Conservation (phyloP, 148 eudicot genomes). For the Persicaria tinctoria region DNA sequence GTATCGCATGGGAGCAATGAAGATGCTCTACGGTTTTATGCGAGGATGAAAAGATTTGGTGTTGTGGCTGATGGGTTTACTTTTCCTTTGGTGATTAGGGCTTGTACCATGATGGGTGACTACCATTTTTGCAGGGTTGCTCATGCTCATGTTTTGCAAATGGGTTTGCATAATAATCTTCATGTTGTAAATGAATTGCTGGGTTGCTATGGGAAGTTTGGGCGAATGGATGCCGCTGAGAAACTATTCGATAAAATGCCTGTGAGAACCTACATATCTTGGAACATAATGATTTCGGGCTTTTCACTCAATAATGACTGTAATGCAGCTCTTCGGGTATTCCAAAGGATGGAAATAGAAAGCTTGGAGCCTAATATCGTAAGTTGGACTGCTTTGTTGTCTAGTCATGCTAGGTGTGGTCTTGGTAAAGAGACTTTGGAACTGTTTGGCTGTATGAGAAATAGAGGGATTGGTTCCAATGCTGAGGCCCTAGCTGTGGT, state of each 20-base stretch:
- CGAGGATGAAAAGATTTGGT: conserved; percentile 27
- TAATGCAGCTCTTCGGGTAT: conserved; percentile 32
- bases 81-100: conserved; percentile 48
- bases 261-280: conserved; percentile 38
- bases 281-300: conserved; percentile 58
- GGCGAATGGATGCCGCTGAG: conserved; percentile 30
- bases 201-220: conserved; percentile 44
- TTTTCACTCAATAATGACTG: conserved; percentile 38
- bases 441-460: conserved; percentile 36
- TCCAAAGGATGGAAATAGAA: conserved; percentile 44
- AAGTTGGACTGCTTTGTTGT: conserved; percentile 61
- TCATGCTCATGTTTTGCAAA: conserved; percentile 40
- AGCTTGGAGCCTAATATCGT: conserved; percentile 50
- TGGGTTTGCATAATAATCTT: conserved; percentile 38
- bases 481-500: conserved; percentile 62
- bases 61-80: conserved; percentile 47
- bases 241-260: conserved; percentile 47
- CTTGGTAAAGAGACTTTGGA: conserved; percentile 22
- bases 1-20: conserved; percentile 20
- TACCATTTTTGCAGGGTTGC: conserved; percentile 21
- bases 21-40: conserved; percentile 26
- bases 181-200: conserved; percentile 50
- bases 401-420: conserved; percentile 57
- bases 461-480: conserved; percentile 28
- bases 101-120: conserved; percentile 34